phyloP scores from a whole-genome alignment of 768 basidiomycete species.

The Auriculariales sp. region DNA sequence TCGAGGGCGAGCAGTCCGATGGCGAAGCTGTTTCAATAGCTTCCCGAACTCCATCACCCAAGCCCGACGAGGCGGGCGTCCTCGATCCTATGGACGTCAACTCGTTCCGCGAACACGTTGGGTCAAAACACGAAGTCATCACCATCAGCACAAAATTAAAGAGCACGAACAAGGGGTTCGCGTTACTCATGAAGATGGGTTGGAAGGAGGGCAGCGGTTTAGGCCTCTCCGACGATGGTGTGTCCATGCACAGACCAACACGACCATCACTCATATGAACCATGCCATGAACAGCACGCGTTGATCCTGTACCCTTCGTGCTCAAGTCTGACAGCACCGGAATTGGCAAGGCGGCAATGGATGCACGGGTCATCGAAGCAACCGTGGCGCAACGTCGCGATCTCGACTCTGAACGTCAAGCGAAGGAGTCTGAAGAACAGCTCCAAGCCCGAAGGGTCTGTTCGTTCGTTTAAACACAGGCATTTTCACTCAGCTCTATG shows the following conservation, averaged over 20 bases:
- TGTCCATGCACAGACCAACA: conserved; percentile 3
- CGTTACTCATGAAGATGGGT: conserved; percentile 66
- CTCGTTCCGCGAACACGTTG: conserved; percentile 55
- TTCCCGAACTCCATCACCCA: conserved; percentile 67
- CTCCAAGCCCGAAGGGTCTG: conserved; percentile 56
- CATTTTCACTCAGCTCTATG: neutral
- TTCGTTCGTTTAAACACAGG: neutral
- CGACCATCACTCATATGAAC: neutral
- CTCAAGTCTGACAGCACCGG: conserved; percentile 68
- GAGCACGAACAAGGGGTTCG: conserved; percentile 65
- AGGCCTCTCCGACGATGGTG: conserved; percentile 65
- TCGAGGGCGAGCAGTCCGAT: conserved; percentile 10
- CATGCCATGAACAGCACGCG: conserved; percentile 37
- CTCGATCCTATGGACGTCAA: conserved; percentile 26
- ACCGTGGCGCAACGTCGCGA: conserved; percentile 71
- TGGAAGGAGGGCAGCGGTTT: conserved; percentile 72
- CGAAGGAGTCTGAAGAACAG: conserved; percentile 67
- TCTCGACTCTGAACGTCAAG: conserved; percentile 69
- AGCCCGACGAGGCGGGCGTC: conserved; percentile 30
- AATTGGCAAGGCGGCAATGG: conserved; percentile 64
- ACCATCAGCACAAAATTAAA: conserved; percentile 76
- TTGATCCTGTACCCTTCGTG: conserved; percentile 72
- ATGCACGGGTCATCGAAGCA: conserved; percentile 71
- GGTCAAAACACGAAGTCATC: conserved; percentile 41
- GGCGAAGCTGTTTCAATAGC: conserved; percentile 61